These are phyloP conservation scores for Agrostemma githago DNA, from an alignment of 148 eudicot species.

Conservation along the genomic window DNA sequence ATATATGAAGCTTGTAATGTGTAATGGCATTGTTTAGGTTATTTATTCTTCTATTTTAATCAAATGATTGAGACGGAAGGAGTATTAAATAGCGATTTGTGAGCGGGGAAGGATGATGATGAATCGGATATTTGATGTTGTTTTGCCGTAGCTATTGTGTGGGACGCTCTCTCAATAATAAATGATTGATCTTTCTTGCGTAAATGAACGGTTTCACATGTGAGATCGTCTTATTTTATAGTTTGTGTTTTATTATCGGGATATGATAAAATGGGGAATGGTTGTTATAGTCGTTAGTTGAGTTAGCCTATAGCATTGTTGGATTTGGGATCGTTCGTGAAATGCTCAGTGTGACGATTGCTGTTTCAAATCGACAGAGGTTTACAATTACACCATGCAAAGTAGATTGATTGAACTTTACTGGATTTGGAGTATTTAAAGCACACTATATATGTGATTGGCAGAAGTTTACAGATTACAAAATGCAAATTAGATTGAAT, in stretches of 20 bases:
- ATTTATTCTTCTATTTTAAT: too few species aligned
- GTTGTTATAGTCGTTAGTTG: background rate
- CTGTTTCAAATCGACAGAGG: background rate
- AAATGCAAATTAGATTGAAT: background rate
- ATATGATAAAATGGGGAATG: background rate
- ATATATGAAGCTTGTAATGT: conserved; percentile 4
- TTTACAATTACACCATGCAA: background rate
- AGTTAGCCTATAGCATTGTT: background rate
- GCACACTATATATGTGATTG: background rate
- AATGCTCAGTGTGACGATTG: background rate
- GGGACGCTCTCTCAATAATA: too few species aligned
- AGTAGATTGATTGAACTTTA: background rate
- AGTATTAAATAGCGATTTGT: background rate
- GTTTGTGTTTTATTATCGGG: background rate
- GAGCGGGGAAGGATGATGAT: too few species aligned
- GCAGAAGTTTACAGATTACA: background rate
- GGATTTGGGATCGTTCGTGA: background rate
- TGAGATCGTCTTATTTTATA: too few species aligned
- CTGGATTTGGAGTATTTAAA: background rate
- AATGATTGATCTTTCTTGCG: too few species aligned
- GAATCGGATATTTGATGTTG: too few species aligned
- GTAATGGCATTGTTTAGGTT: background rate
- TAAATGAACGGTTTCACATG: too few species aligned
- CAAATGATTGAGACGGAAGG: background rate
- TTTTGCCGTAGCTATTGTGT: too few species aligned